Conservation (phyloP, 345 rosid genomes). For the Camelina hispida region DNA sequence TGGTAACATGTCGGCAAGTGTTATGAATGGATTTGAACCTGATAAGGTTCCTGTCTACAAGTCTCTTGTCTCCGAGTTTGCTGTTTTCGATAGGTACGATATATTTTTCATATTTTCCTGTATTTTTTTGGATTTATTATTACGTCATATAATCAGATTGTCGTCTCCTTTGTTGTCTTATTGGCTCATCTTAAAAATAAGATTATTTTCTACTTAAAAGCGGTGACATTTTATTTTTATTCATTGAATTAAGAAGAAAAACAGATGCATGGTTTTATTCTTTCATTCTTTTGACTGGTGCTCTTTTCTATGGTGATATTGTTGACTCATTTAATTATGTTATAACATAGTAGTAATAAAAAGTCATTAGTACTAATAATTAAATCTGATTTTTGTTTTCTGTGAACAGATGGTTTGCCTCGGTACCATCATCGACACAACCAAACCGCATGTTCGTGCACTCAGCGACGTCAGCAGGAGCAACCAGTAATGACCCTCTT, state of each 20-base stretch:
- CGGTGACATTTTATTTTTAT: too few relatives aligned
- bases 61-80: slow-evolving; percentile 82
- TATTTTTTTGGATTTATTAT: slow-evolving; percentile 13
- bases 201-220: too few relatives aligned
- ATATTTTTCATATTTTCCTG: not conserved
- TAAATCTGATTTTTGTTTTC: not conserved
- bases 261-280: too few relatives aligned
- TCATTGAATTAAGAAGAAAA: too few relatives aligned
- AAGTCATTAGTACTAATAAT: not conserved
- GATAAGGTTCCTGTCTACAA: slow-evolving; percentile 73
- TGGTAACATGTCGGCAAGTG: slow-evolving; percentile 58
- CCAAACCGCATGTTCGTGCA: slow-evolving; percentile 86
- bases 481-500: slow-evolving; percentile 77
- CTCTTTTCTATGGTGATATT: not conserved
- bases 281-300: too few relatives aligned
- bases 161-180: not conserved
- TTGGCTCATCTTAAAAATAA: not conserved
- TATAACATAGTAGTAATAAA: not conserved
- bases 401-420: slow-evolving; percentile 72
- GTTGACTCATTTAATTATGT: not conserved
- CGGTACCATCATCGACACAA: slow-evolving; percentile 87
- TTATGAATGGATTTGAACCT: slow-evolving; percentile 87
- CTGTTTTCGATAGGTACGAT: slow-evolving; percentile 77
- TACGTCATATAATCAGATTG: slow-evolving; percentile 6
- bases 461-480: slow-evolving; percentile 77